Evolutionary conservation across 441 rosid species (phyloP).

Genomic region (Codiaeum variegatum): DNA sequence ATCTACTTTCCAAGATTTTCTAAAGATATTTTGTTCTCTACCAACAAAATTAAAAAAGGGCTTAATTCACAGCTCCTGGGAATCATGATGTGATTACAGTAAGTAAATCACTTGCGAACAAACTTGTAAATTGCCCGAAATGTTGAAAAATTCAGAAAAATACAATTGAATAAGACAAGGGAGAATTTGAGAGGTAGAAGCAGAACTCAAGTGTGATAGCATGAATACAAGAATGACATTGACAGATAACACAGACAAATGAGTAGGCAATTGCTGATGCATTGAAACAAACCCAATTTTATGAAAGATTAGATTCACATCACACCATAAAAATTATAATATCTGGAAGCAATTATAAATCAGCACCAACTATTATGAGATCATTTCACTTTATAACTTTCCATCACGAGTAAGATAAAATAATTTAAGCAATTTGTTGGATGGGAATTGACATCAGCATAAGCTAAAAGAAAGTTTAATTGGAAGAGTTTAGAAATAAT

Average conservation of each 20-base stretch:
- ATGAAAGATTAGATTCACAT: constrained; percentile 15
- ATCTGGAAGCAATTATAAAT: background rate
- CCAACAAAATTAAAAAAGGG: background rate
- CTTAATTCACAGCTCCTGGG: background rate
- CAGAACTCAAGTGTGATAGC: background rate
- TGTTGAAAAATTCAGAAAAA: constrained; percentile 17
- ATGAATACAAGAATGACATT: constrained; percentile 6
- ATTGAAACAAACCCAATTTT: background rate
- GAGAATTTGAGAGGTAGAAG: constrained; percentile 14
- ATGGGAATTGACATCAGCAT: constrained; percentile 26
- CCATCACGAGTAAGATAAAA: constrained; percentile 22
- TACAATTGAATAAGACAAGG: constrained; percentile 13
- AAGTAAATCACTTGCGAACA: background rate
- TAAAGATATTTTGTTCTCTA: no score
- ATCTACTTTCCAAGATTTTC: no score
- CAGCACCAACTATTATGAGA: constrained; percentile 5
- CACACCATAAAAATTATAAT: background rate
- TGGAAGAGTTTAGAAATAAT: constrained; percentile 5
- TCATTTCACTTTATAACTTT: constrained; percentile 12
- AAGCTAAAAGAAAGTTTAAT: constrained; percentile 16
- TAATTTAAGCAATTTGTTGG: constrained; percentile 22
- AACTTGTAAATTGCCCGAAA: background rate
- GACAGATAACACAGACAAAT: background rate
- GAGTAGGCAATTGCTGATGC: background rate
- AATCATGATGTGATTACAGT: background rate